Evolutionary conservation across 169 alveolate genomes (phyloP), one percentile per base, ranked within the genome.

Genomic region (Miamiensis avidus): DNA sequence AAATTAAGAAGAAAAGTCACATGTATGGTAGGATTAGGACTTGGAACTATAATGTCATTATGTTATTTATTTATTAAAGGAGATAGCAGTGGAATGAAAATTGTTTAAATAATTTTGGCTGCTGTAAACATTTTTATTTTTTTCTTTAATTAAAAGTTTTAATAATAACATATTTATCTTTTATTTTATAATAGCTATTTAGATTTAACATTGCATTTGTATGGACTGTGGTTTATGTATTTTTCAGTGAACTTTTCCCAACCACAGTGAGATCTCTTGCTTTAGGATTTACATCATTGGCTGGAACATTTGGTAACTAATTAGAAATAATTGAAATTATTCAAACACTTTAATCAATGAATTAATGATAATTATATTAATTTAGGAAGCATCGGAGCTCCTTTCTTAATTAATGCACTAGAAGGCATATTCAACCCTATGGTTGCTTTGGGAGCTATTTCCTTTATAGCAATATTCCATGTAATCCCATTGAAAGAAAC

Each of bases 261-360:
- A 78, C 90, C 30, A 82, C 84, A 49, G 87, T 86, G 0, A 81
- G 90, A 29, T 77, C 83, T 65, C 76, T 86, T 34, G 90, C 90
- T 73, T 75, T 86, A 81, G 81, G 85, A 49, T 86, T 86, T 28
- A 64, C 74, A 29, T 86, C 90, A 25, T 86, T 82, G 26, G 85
- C 78, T 31, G 90, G 90, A 25, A 73, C 90, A 0, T 33, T 86
- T 81, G 90, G 90, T n/a, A 49, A 49, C 4, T 11, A 11, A 49
- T 49, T 11, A 49, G 20, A 49, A 49, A n/a, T 49, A 49, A 11
- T 20, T 11, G 4, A 4, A 49, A 49, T 49, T 11, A 49, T 49
- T 49, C 20, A 11, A 49, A 49, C 20, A 49, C 20, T 49, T 49
- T 11, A 49, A 49, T 49, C 20, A 11, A 11, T 11, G 4, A 49